Percentiles rank a stretch among this genome's conserved stretches.
Conservation (phyloP, 192 early-diverging fungal genomes). For the Lobosporangium transversale region DNA sequence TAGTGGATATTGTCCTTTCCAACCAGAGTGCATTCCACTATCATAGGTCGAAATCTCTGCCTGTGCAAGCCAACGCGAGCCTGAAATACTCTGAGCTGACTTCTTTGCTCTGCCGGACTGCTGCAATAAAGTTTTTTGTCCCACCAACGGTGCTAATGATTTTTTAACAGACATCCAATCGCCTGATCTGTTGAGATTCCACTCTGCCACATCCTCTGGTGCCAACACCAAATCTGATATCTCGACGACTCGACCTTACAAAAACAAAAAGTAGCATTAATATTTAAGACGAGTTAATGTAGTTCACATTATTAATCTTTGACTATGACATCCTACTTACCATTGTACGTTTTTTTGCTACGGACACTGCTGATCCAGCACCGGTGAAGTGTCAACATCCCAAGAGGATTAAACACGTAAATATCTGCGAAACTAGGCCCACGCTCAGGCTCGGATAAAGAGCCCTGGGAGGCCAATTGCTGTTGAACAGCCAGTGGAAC, state of each 20-base stretch:
- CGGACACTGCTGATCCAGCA: conserved; percentile 60
- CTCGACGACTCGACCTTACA: conserved; percentile 52
- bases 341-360: conserved; percentile 56
- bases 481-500: conserved; percentile 54
- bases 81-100: conserved; percentile 14
- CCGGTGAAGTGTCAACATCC: conserved; percentile 66
- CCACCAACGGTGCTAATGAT: conserved; percentile 17
- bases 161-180: conserved; percentile 61
- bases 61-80: conserved; percentile 56
- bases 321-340: too few species aligned
- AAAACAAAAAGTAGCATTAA: not conserved
- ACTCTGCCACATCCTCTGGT: conserved; percentile 69
- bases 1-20: conserved; percentile 52
- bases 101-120: conserved; percentile 17
- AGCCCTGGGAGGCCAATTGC: conserved; percentile 46
- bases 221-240: conserved; percentile 59
- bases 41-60: conserved; percentile 66
- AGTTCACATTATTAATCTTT: too few species aligned
- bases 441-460: conserved; percentile 36
- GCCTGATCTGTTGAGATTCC: conserved; percentile 56
- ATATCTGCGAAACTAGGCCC: conserved; percentile 60
- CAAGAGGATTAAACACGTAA: conserved; percentile 65
- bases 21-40: conserved; percentile 46
- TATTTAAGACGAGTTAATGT: too few species aligned
- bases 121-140: conserved; percentile 2